Conservation (phyloP, 2,329 filamentous ascomycete genomes). For the Fusarium algeriense region DNA sequence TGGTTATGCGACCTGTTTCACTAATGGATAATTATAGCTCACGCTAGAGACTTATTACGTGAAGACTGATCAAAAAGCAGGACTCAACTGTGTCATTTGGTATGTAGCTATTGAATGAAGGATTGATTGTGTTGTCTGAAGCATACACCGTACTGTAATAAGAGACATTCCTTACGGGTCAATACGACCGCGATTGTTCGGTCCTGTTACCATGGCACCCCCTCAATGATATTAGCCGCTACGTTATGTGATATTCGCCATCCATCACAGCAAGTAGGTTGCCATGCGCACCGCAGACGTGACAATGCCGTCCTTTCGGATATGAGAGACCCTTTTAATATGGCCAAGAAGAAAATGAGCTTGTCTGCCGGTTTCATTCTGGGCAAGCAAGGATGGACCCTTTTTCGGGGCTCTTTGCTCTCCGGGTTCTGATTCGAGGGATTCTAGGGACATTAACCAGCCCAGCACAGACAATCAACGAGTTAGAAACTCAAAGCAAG, state of each 20-base stretch:
- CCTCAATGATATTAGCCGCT: constrained; percentile 20
- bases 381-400: constrained; percentile 13
- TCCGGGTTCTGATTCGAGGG: constrained; percentile 27
- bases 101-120: constrained; percentile 4
- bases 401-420: constrained; percentile 24
- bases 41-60: neutral
- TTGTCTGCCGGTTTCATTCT: constrained; percentile 1
- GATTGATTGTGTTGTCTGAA: constrained; percentile 10
- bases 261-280: constrained; percentile 2
- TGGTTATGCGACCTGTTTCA: constrained; percentile 14
- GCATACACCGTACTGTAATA: neutral
- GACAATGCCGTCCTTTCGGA: neutral
- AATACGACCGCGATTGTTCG: constrained; percentile 17
- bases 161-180: constrained; percentile 33
- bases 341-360: constrained; percentile 5
- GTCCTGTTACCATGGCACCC: constrained; percentile 34
- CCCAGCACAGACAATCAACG: constrained; percentile 27
- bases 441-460: constrained; percentile 25
- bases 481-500: constrained; percentile 25
- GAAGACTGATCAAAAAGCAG: constrained; percentile 2
- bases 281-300: neutral
- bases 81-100: constrained; percentile 16
- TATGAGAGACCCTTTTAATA: constrained; percentile 4
- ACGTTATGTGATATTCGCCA: constrained; percentile 19
- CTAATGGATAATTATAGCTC: constrained; percentile 27